Base-by-base conservation (phyloP, 129 eudicot genomes). In the Flaveria robusta region DNA sequence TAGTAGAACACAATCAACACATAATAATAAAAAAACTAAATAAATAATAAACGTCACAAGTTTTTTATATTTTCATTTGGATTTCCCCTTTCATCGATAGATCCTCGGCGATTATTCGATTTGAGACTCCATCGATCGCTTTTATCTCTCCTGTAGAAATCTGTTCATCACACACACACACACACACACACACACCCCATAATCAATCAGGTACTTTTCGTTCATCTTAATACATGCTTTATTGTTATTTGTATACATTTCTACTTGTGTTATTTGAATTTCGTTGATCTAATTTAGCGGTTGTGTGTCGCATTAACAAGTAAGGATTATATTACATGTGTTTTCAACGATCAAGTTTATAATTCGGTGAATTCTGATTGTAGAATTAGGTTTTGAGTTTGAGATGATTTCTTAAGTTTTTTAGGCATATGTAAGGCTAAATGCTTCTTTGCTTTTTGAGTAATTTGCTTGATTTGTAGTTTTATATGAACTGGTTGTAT, bases 41-140 rank as follows among this genome's bases (percentile, higher is more conserved):
- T 1, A 65, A 31, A 65, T 2, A 29, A 31, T 16, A 65, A 59
- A 59, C 3, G 2, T 2, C 18, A 31, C 5, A 31, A 18, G 23
- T 6, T 65, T 2, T 2, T 16, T 58, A 22, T 31, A 63, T 63
- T 63, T 26, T 15, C 4, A 63, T 60, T 24, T 26, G 18, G 46
- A 65, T 65, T 65, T 65, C 18, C 24, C 24, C 4, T 20, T 49
- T 13, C 14, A 27, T 77, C 29, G 0, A 37, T 78, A 78, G 77
- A 70, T 78, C 82, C 74, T 78, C 15, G 76, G 65, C 16, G 54
- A 78, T 70, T 78, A 26, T 78, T 59, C 49, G n/a, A 31, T 29
- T 77, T 60, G 63, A 56, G 45, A 52, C 46, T 49, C 31, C 19
- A 37, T 49, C 71, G 79, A 39, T 74, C 70, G 12, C 3, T 8